phyloP scores from a whole-genome alignment of 1,139 yeast species.

The Blastobotrys ciferrii region DNA sequence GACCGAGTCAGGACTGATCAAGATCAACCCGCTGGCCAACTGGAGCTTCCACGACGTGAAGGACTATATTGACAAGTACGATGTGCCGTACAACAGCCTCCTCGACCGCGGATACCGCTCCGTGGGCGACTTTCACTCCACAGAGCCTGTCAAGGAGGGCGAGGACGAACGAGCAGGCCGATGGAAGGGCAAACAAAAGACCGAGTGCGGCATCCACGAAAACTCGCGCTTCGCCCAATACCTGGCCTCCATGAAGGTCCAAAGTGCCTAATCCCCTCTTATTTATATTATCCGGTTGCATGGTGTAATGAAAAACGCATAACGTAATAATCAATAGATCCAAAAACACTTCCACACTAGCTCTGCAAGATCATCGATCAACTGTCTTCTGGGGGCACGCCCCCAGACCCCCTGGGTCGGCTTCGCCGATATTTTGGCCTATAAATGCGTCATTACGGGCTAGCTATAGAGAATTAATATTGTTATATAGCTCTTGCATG shows the following conservation, averaged over 20 bases:
- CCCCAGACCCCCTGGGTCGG: no score
- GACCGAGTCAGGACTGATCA: constrained; percentile 62
- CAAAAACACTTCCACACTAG: no score
- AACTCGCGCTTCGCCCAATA: constrained; percentile 68
- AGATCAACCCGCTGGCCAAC: constrained; percentile 84
- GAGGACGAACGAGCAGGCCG: constrained; percentile 96
- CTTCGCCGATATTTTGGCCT: no score
- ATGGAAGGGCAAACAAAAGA: constrained; percentile 91
- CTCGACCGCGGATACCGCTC: constrained; percentile 87
- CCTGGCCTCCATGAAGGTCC: constrained; percentile 30
- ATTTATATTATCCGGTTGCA: background rate
- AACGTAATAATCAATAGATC: no score
- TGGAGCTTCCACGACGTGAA: constrained; percentile 80
- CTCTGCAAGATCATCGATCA: no score
- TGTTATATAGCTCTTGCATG: no score
- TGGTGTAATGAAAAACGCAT: constrained; percentile 3
- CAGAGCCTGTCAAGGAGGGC: constrained; percentile 83
- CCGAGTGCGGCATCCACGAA: constrained; percentile 95
- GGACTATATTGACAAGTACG: constrained; percentile 60
- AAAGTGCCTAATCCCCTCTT: constrained; percentile 2
- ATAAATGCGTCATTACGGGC: no score
- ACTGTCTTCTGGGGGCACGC: no score
- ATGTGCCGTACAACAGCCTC: constrained; percentile 82
- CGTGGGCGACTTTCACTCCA: constrained; percentile 95
- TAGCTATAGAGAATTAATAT: no score